A percentile compares a stretch with the other conserved stretches of the same genome.
phyloP scores from a whole-genome alignment of 805 yeast species.

The Starmera caribaea region DNA sequence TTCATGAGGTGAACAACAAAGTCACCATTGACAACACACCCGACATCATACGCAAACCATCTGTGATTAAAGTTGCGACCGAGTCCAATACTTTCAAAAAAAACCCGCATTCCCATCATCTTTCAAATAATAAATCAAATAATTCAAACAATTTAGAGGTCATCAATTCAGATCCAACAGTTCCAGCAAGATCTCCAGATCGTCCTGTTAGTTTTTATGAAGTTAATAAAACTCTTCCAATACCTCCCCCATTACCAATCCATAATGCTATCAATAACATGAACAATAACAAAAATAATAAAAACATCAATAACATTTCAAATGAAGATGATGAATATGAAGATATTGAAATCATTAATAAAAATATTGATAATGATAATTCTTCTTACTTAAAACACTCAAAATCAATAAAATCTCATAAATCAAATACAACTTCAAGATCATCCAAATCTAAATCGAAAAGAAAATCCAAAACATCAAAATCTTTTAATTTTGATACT shows the following conservation, averaged over 20 bases:
- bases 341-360: neutral
- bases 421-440: neutral
- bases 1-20: slow-evolving; percentile 16
- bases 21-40: neutral
- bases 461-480: neutral
- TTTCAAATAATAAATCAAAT: too few species aligned
- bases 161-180: slow-evolving; percentile 10
- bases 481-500: slow-evolving; percentile 20
- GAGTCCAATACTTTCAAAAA: too few species aligned
- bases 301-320: neutral
- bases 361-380: neutral
- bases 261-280: too few species aligned
- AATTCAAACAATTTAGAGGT: slow-evolving; percentile 2
- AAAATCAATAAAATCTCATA: neutral
- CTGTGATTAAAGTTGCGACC: neutral
- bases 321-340: neutral
- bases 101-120: too few species aligned
- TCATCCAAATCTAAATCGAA: neutral
- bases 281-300: neutral
- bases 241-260: too few species aligned
- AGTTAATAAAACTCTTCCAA: too few species aligned
- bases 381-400: neutral
- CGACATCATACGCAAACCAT: too few species aligned
- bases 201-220: slow-evolving; percentile 14
- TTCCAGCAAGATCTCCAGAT: slow-evolving; percentile 19